A percentile compares a stretch with the other conserved stretches of the same genome.
These are phyloP conservation scores for Kluyveromyces marxianus DNA, from an alignment of 1,139 yeast species.

Conservation along the genomic window DNA sequence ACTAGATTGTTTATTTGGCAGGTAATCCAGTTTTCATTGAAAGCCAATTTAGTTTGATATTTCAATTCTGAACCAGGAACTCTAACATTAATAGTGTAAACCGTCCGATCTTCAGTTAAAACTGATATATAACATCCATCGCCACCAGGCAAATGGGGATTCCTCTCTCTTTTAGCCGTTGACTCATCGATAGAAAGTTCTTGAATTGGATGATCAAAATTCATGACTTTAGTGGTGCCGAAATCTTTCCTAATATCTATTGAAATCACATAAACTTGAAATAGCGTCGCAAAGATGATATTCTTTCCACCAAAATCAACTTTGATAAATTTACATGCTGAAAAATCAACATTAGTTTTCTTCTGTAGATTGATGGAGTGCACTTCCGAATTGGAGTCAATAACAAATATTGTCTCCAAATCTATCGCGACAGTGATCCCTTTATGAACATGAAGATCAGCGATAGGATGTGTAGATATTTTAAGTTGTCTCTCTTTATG, in stretches of 20 bases:
- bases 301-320: constrained; percentile 50
- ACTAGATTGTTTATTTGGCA: constrained; percentile 35
- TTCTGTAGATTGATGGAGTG: constrained; percentile 17
- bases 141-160: constrained; percentile 40
- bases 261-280: constrained; percentile 24
- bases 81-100: constrained; percentile 37
- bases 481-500: constrained; percentile 21
- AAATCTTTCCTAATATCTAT: constrained; percentile 22
- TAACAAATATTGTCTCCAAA: constrained; percentile 17
- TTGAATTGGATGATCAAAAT: constrained; percentile 36
- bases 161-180: constrained; percentile 22
- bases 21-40: constrained; percentile 25
- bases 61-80: constrained; percentile 21
- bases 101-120: constrained; percentile 32
- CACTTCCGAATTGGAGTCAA: constrained; percentile 16
- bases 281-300: constrained; percentile 24
- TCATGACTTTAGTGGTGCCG: constrained; percentile 19
- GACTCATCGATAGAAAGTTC: constrained; percentile 32
- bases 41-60: constrained; percentile 18
- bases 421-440: constrained; percentile 26
- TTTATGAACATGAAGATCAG: constrained; percentile 22
- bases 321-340: constrained; percentile 23
- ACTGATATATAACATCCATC: constrained; percentile 49
- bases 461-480: constrained; percentile 20
- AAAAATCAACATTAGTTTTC: constrained; percentile 6